Evolutionary conservation across 805 yeast species (phyloP).

Genomic region (Wickerhamiella shivajii): DNA sequence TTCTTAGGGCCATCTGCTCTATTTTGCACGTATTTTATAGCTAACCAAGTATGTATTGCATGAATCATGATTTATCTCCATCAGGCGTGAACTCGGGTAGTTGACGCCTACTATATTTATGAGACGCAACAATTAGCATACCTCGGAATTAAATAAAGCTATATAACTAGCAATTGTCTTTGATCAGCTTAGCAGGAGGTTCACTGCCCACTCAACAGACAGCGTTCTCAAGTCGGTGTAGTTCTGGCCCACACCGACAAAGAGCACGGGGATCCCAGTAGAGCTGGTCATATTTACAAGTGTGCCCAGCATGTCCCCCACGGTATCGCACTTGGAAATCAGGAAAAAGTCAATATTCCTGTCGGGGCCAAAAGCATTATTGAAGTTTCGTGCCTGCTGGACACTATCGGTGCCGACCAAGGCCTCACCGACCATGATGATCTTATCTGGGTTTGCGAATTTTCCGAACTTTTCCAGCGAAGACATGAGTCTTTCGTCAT

Average conservation of each 20-base stretch:
- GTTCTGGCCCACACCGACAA: constrained; percentile 95
- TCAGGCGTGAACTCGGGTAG: too few species aligned
- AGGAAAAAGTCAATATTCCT: constrained; percentile 79
- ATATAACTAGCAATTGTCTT: background rate
- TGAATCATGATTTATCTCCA: background rate
- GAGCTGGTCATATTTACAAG: constrained; percentile 97
- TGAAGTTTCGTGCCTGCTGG: constrained; percentile 85
- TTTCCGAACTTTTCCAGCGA: constrained; percentile 89
- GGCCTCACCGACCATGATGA: constrained; percentile 98
- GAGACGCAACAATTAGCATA: too few species aligned
- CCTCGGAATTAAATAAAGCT: background rate
- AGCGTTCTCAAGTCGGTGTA: constrained; percentile 85
- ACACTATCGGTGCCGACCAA: constrained; percentile 95
- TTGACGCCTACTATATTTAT: background rate
- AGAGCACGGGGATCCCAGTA: constrained; percentile 85
- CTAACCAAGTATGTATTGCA: background rate
- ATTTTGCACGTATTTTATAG: background rate
- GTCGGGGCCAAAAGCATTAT: constrained; percentile 77
- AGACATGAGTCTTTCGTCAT: constrained; percentile 88
- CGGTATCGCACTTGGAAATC: constrained; percentile 91
- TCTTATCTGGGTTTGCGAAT: constrained; percentile 89
- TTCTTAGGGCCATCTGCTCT: background rate
- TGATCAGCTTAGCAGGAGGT: constrained; percentile 52
- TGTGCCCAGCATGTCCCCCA: constrained; percentile 89
- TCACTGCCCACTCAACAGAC: constrained; percentile 86